Percentiles rank a stretch among this genome's conserved stretches.
Conservation (phyloP, 1,284 basidiomycete genomes). For the Sanghuangporus baumii region DNA sequence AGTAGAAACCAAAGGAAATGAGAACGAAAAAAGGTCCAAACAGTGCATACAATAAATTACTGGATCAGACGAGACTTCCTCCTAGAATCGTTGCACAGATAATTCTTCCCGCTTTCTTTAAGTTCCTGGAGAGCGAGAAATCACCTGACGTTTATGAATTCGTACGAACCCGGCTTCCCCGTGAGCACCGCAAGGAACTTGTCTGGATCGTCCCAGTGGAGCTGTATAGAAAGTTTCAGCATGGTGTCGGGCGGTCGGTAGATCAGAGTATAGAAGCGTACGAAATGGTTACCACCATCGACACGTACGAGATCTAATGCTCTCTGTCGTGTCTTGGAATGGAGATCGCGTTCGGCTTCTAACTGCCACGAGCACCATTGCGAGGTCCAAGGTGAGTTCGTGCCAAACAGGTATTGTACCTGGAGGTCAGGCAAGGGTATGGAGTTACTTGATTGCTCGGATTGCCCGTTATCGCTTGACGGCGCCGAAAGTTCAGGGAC, state of each 20-base stretch:
- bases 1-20: too few species aligned
- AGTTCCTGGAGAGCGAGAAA: too few species aligned
- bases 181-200: not conserved
- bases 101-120: too few species aligned
- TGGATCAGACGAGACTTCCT: too few species aligned
- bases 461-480: not conserved
- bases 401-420: slow-evolving; percentile 1
- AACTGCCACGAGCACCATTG: slow-evolving; percentile 20
- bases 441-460: not conserved
- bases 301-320: slow-evolving; percentile 20
- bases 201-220: slow-evolving; percentile 12
- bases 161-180: not conserved
- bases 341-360: slow-evolving; percentile 16
- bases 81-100: too few species aligned
- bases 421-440: slow-evolving; percentile 1
- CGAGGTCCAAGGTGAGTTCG: slow-evolving; percentile 16
- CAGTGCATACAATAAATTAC: too few species aligned
- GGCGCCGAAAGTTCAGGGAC: not conserved
- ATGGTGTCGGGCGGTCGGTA: not conserved
- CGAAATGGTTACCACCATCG: slow-evolving; percentile 24
- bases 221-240: not conserved
- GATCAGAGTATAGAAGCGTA: slow-evolving; percentile 8
- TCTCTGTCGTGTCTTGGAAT: slow-evolving; percentile 10
- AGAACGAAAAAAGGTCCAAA: too few species aligned
- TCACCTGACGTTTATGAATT: too few species aligned